These are phyloP conservation scores for Beverwykella pulmonaria DNA, from an alignment of 495 filamentous ascomycete species.

Conservation along the genomic window DNA sequence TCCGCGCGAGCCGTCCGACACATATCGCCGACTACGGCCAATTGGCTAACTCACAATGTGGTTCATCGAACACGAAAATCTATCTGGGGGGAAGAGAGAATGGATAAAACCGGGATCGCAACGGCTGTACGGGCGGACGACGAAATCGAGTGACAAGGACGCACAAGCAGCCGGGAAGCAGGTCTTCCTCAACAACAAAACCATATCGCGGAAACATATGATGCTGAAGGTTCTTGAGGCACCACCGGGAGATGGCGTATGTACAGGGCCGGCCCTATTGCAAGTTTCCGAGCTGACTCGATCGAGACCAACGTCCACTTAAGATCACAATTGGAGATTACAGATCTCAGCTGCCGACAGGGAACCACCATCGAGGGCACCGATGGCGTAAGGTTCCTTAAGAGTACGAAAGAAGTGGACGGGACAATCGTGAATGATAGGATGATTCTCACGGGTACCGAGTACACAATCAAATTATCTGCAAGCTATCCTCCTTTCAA, in stretches of 20 bases:
- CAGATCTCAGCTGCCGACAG: slow-evolving; percentile 63
- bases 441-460: slow-evolving; percentile 55
- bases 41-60: slow-evolving; percentile 37
- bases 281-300: not conserved
- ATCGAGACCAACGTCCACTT: slow-evolving; percentile 59
- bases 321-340: slow-evolving; percentile 65
- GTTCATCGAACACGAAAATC: slow-evolving; percentile 43
- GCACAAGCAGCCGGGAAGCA: slow-evolving; percentile 47
- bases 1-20: not conserved
- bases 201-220: slow-evolving; percentile 88
- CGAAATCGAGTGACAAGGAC: slow-evolving; percentile 20
- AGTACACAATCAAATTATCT: slow-evolving; percentile 70
- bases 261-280: not conserved
- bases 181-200: slow-evolving; percentile 65
- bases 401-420: slow-evolving; percentile 5
- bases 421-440: slow-evolving; percentile 60
- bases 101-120: slow-evolving; percentile 46
- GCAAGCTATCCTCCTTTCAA: slow-evolving; percentile 59
- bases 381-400: slow-evolving; percentile 43
- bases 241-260: slow-evolving; percentile 69
- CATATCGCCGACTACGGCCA: not conserved
- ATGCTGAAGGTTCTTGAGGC: slow-evolving; percentile 71
- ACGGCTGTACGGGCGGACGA: slow-evolving; percentile 46
- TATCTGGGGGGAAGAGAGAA: slow-evolving; percentile 44
- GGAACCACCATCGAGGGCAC: slow-evolving; percentile 81